Evolutionary conservation across 192 early-diverging fungal species (phyloP), one percentile per base, ranked within the genome.

Genomic region (Gigaspora rosea): DNA sequence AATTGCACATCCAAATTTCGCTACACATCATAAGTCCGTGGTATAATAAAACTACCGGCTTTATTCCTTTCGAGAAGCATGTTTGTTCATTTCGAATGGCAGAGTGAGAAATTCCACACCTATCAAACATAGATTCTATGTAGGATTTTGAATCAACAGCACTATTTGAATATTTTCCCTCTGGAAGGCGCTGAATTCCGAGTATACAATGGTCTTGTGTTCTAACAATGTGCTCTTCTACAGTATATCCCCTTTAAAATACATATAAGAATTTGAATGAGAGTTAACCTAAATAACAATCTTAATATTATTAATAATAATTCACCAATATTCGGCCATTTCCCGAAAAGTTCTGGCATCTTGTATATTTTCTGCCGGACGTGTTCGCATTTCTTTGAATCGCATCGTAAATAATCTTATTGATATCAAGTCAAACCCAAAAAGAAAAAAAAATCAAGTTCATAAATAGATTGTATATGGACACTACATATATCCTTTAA

Each of bases 1-100:
- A 88, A 69, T 91, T 90, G 78, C 94, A 95, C 49, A 97, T 90
- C 92, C 95, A 98, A 32, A 95, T 90, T 64, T 97, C 96, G 0
- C 94, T 95, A 78, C 86, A 95, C 89, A 97, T 96, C 82, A 97
- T 85, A 78, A 98, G 94, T 2, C 94, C 97, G 80, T 98, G 97
- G 89, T 95, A 97, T 9, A 98, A 86, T 41, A 98, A 80, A 15
- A 98, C 96, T 1, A 96, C 94, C 0, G 96, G 97, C n/a, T 85
- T 91, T 50, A 71, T 79, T 5, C 56, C 20, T 33, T 20, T 52
- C 54, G 36, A 10, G 11, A 59, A 22, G 32, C 62, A 52, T 4
- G 74, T 46, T 9, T 33, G 52, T 15, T 78, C 62, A 50, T 33
- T 11, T 27, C 78, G 78, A 70, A 81, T 82, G 15, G 82, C 67